Evolutionary conservation across 768 basidiomycete species (phyloP).

Genomic region (Agaricus blazei): DNA sequence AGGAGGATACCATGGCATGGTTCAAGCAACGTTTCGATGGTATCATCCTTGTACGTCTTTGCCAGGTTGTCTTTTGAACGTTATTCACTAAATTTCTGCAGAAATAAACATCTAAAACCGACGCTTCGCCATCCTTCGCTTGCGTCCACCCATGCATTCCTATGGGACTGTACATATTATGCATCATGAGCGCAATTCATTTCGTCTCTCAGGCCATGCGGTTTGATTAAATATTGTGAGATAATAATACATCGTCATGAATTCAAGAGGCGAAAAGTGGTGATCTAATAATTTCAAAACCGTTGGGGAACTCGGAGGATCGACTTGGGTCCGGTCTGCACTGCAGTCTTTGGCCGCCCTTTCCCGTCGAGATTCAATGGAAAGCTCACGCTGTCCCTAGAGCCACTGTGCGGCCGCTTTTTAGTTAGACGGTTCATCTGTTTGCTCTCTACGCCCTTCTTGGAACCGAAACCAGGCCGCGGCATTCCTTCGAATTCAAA

Average conservation of each 20-base stretch:
- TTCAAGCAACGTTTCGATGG: constrained; percentile 99
- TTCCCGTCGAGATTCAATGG: constrained; percentile 33
- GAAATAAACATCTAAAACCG: constrained; percentile 26
- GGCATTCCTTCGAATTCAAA: constrained; percentile 37
- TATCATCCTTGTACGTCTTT: constrained; percentile 75
- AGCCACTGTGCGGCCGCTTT: constrained; percentile 16
- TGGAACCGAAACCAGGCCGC: constrained; percentile 30
- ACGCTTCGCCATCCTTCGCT: constrained; percentile 13
- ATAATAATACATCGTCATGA: background rate
- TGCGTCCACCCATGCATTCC: constrained; percentile 19
- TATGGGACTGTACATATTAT: constrained; percentile 24
- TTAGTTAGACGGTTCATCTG: constrained; percentile 16
- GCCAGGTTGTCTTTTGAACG: background rate
- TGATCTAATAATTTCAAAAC: background rate
- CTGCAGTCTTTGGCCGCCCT: constrained; percentile 27
- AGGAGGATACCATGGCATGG: constrained; percentile 96
- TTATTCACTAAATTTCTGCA: constrained; percentile 14
- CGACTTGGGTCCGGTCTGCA: constrained; percentile 36
- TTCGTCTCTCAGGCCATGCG: background rate
- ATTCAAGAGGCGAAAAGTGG: background rate
- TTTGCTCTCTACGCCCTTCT: constrained; percentile 25
- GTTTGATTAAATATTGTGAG: background rate
- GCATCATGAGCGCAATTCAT: constrained; percentile 19
- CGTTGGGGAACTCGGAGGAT: constrained; percentile 16
- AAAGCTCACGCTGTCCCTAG: constrained; percentile 13